Evolutionary conservation across 306 rosid genomes (phyloP), one percentile per base, ranked within the genome.

Genomic region (Carpinus fangiana): DNA sequence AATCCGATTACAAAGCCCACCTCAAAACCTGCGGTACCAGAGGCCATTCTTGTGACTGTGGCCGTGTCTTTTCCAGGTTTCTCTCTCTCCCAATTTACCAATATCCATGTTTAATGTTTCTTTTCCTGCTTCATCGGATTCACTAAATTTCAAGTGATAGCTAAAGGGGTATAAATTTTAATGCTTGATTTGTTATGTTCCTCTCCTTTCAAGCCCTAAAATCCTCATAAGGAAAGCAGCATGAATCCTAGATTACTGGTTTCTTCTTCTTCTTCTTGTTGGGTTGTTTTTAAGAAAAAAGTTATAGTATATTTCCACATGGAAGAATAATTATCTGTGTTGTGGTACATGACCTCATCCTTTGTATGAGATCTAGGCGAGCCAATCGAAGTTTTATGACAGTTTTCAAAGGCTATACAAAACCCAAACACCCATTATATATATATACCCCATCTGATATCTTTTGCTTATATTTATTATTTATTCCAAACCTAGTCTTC

Each of bases 31-130:
- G 99, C 61, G 99, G 99, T n/a, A 90, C 99, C 60, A 67, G 98
- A 62, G 99, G 99, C 81, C 99, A 95, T 78, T 95, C 99, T 45
- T 95, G 99, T 73, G 99, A 95, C 78, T 95, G 99, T 61, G 99
- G 99, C 79, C 98, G 99, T 75, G 99, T 95, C 31, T 95, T 95
- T 81, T 95, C 99, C 87, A 95, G 99, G 98, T 67, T 20, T 61
- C 12, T 52, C 23, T 70, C 53, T 54, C 64, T 79, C 2, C 72
- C 59, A 13, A 34, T 57, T 38, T 11, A n/a, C 28, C 26, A 46
- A 48, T 41, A 4, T 6, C 23, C 10, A 18, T 68, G 26, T 34
- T n/a, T 36, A n/a, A 8, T 72, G 50, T 72, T 10, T 47, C 70
- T 73, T 10, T 78, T 72, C 12, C 55, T 46, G 69, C 16, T 47